Evolutionary conservation across 2,329 filamentous ascomycete genomes (phyloP).

Genomic region (Botryotinia globosa): DNA sequence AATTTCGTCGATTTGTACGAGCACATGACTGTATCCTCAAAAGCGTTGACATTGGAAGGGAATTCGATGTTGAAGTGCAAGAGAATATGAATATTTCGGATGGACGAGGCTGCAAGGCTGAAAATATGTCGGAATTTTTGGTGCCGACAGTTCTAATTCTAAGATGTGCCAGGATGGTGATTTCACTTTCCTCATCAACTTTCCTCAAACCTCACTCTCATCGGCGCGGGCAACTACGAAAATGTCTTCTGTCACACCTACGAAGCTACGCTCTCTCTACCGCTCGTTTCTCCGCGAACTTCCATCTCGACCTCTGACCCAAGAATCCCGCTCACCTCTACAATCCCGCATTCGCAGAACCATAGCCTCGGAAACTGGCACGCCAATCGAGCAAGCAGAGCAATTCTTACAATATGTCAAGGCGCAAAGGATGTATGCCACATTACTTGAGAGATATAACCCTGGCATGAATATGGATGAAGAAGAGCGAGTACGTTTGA

Average conservation of each 20-base stretch:
- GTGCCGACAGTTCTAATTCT: neutral
- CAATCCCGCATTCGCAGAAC: conserved; percentile 66
- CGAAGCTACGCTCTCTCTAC: conserved; percentile 73
- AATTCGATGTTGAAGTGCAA: neutral
- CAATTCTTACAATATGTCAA: conserved; percentile 78
- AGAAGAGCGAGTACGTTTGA: conserved; percentile 79
- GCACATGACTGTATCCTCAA: conserved; percentile 21
- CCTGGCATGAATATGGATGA: conserved; percentile 84
- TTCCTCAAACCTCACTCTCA: neutral
- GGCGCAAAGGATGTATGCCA: conserved; percentile 81
- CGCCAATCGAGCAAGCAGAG: conserved; percentile 55
- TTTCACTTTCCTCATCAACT: neutral
- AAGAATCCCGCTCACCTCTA: conserved; percentile 60
- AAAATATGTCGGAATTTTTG: conserved; percentile 10
- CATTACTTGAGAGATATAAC: conserved; percentile 87
- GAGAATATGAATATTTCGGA: neutral
- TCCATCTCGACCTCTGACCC: conserved; percentile 60
- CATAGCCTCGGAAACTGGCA: conserved; percentile 47
- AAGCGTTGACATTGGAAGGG: conserved; percentile 19
- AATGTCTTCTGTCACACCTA: conserved; percentile 39
- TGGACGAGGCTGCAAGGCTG: conserved; percentile 11
- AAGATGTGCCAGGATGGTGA: neutral
- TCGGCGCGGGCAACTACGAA: conserved; percentile 11
- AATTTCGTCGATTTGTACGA: neutral
- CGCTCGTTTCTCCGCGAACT: conserved; percentile 86